Percentiles rank a stretch among this genome's conserved stretches.
Conservation (phyloP, 257 asterid genomes). For the Ocimum tenuiflorum region DNA sequence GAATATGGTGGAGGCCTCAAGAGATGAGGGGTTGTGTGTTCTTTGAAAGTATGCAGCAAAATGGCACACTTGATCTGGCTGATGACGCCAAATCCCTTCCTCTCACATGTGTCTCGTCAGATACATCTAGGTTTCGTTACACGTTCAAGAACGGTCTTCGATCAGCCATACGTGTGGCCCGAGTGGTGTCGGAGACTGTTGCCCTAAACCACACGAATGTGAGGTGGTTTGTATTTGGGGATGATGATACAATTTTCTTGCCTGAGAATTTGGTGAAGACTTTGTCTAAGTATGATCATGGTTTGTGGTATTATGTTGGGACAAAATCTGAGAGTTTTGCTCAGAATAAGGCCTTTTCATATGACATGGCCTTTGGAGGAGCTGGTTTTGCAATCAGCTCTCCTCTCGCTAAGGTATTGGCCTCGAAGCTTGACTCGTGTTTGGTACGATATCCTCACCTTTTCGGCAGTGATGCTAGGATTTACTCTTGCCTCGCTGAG, state of each 20-base stretch:
- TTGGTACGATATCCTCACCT: slow-evolving; percentile 55
- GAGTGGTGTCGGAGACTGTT: slow-evolving; percentile 57
- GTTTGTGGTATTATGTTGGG: slow-evolving; percentile 72
- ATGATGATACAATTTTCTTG: slow-evolving; percentile 74
- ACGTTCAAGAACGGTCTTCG: slow-evolving; percentile 50
- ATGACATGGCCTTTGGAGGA: slow-evolving; percentile 82
- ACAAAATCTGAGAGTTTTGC: slow-evolving; percentile 50
- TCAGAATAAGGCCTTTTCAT: slow-evolving; percentile 52
- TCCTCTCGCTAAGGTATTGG: slow-evolving; percentile 60
- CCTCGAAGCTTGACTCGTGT: slow-evolving; percentile 60
- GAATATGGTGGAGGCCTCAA: slow-evolving; percentile 70
- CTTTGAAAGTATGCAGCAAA: slow-evolving; percentile 39
- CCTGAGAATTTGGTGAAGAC: slow-evolving; percentile 74
- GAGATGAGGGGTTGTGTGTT: slow-evolving; percentile 71
- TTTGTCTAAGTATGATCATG: slow-evolving; percentile 68
- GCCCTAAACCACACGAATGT: slow-evolving; percentile 46
- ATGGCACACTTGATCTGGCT: too few species aligned
- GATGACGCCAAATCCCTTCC: slow-evolving; percentile 35
- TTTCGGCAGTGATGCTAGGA: slow-evolving; percentile 68
- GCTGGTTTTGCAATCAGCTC: slow-evolving; percentile 87
- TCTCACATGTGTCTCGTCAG: slow-evolving; percentile 51
- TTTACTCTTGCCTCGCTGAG: slow-evolving; percentile 64
- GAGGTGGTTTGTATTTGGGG: slow-evolving; percentile 89
- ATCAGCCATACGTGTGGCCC: slow-evolving; percentile 72
- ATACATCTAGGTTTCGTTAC: slow-evolving; percentile 59